Evolutionary conservation across 192 early-diverging fungal genomes (phyloP).

Genomic region (Coemansia sp.): DNA sequence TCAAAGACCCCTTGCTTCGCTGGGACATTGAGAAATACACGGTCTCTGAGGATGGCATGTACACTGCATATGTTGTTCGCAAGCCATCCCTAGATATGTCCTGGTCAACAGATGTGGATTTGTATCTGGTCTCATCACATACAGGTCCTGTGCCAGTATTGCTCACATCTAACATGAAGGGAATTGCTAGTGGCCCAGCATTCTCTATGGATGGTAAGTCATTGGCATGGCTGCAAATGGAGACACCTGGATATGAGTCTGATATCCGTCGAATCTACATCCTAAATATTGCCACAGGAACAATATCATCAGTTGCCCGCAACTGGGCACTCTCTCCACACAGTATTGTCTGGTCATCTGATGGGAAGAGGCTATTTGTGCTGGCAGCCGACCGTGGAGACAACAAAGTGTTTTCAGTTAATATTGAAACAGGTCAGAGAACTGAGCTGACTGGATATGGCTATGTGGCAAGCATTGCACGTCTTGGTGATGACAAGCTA

Average conservation of each 20-base stretch:
- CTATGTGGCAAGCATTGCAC: constrained; percentile 11
- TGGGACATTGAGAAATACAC: constrained; percentile 58
- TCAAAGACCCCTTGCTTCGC: constrained; percentile 58
- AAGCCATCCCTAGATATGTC: constrained; percentile 54
- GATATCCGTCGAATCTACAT: constrained; percentile 69
- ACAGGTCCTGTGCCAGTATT: constrained; percentile 40
- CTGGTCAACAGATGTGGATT: constrained; percentile 70
- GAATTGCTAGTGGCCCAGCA: constrained; percentile 59
- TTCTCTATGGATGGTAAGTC: constrained; percentile 65
- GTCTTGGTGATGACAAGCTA: constrained; percentile 26
- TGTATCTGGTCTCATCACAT: constrained; percentile 62
- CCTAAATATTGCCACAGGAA: constrained; percentile 22
- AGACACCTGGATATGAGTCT: constrained; percentile 70
- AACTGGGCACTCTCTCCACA: constrained; percentile 61
- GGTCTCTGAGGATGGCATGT: constrained; percentile 60
- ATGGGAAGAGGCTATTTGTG: constrained; percentile 57
- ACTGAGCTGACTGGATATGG: constrained; percentile 39
- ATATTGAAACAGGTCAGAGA: constrained; percentile 24
- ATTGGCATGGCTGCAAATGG: constrained; percentile 79
- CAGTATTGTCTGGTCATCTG: constrained; percentile 60
- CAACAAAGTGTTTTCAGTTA: constrained; percentile 45
- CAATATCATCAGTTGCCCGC: constrained; percentile 35
- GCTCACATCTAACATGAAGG: constrained; percentile 56
- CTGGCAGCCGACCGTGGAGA: constrained; percentile 64
- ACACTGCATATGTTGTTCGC: constrained; percentile 67